Percentiles rank a stretch among this genome's conserved stretches.
Evolutionary conservation across 75 land plant genomes (phyloP).

Genomic region (Pinus tabuliformis): DNA sequence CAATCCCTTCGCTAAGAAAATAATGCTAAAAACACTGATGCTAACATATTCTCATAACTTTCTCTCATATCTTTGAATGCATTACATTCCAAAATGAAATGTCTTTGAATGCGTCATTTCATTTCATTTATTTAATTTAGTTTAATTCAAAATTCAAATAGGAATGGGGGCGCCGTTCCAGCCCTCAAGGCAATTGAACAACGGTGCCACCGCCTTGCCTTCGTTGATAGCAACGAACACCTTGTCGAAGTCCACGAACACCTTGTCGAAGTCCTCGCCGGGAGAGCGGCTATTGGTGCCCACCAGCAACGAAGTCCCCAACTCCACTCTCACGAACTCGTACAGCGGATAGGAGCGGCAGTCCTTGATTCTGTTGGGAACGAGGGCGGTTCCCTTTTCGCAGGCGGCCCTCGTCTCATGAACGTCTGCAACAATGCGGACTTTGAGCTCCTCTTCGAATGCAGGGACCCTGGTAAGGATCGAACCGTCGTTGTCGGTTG

Average conservation of each 20-base stretch:
- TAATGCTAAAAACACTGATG: too few species aligned
- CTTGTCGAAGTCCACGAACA: too few species aligned
- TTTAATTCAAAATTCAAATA: background rate
- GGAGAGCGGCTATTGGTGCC: too few species aligned
- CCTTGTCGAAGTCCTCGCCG: too few species aligned
- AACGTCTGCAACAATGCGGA: constrained; percentile 15
- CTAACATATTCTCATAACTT: too few species aligned
- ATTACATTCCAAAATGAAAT: too few species aligned
- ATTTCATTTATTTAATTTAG: too few species aligned
- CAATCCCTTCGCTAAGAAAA: too few species aligned
- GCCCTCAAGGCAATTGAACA: constrained; percentile 10
- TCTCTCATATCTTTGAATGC: too few species aligned
- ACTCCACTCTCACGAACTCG: constrained; percentile 32
- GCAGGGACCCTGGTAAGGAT: constrained; percentile 33
- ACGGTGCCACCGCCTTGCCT: constrained; percentile 25
- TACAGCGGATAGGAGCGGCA: constrained; percentile 12
- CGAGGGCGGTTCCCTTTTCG: constrained; percentile 27
- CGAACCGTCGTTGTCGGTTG: constrained; percentile 14
- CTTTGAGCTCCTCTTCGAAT: constrained; percentile 45
- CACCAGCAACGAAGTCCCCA: constrained; percentile 20
- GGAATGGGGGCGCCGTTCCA: constrained; percentile 54
- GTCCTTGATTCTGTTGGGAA: constrained; percentile 31
- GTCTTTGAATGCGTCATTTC: too few species aligned
- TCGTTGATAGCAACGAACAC: constrained; percentile 22
- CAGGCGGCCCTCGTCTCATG: constrained; percentile 12